phyloP scores from a whole-genome alignment of 2,329 filamentous ascomycete species.

The Phyllosticta capitalensis region DNA sequence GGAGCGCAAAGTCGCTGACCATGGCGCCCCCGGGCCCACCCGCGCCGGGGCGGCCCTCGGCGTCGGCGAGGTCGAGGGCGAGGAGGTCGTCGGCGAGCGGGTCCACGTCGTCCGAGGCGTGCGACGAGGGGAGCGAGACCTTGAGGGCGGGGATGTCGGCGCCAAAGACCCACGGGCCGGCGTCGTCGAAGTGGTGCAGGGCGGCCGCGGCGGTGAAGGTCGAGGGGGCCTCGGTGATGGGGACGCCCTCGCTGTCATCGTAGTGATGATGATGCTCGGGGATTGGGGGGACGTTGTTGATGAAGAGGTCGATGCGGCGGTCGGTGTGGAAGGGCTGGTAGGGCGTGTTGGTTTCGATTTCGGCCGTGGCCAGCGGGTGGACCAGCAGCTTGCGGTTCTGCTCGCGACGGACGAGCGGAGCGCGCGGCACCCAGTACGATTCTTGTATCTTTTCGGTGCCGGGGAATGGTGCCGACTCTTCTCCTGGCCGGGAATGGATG shows the following conservation, averaged over 20 bases:
- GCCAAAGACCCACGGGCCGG: slow-evolving; percentile 44
- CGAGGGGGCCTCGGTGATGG: slow-evolving; percentile 13
- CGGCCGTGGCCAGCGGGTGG: slow-evolving; percentile 55
- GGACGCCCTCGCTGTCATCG: slow-evolving; percentile 8
- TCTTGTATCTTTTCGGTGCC: slow-evolving; percentile 1
- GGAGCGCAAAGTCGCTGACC: slow-evolving; percentile 38
- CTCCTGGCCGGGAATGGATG: slow-evolving; percentile 21
- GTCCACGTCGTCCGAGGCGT: slow-evolving; percentile 24
- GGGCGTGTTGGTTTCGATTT: slow-evolving; percentile 91
- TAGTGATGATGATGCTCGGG: slow-evolving; percentile 13
- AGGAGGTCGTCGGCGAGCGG: slow-evolving; percentile 32
- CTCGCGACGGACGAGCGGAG: not conserved
- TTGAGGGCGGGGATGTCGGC: slow-evolving; percentile 16
- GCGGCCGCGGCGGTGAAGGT: slow-evolving; percentile 10
- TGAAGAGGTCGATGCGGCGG: slow-evolving; percentile 66
- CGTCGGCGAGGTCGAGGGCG: slow-evolving; percentile 25
- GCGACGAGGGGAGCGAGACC: slow-evolving; percentile 28
- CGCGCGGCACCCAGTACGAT: slow-evolving; percentile 6
- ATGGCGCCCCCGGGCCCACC: slow-evolving; percentile 19
- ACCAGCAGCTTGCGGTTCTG: slow-evolving; percentile 1
- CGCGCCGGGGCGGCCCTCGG: slow-evolving; percentile 27
- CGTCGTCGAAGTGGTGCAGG: slow-evolving; percentile 24
- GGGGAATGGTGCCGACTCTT: slow-evolving; percentile 11
- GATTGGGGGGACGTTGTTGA: slow-evolving; percentile 29
- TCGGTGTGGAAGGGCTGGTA: slow-evolving; percentile 97